Evolutionary conservation across 768 basidiomycete genomes (phyloP), one percentile per base, ranked within the genome.

Genomic region (Tulasnella sp.): DNA sequence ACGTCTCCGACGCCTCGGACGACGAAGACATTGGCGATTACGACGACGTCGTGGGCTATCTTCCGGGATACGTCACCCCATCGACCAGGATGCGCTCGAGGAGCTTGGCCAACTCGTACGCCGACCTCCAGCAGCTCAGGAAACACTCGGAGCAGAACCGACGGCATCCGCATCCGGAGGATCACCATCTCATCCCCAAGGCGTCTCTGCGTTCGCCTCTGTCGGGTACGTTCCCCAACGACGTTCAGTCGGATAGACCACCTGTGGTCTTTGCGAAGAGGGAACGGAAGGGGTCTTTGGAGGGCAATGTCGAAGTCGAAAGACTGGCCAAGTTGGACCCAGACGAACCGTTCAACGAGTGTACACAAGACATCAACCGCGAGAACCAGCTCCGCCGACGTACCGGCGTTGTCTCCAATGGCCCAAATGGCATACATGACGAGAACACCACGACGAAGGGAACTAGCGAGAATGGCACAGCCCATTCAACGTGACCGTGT

Each of bases 1-100:
- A 84, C 49, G 81, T 79, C 45, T 82, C 84, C 12, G 91, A 92
- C 63, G 86, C 89, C 25, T 89, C 92, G 36, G 69, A 69, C 41
- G 61, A 63, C 17, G 66, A 67, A 65, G 88, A 89, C 49, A 77
- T 79, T 46, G 90, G 88, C 37, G 91, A 94, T 69, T 93, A 93
- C 67, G 91, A 94, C 67, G 80, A 93, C 69, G 85, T 92, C 45
- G 76, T 90, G 46, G 78, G 81, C 8, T 74, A 82, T 60, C 69
- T 90, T 53, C 75, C 75, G 17, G 63, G 69, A 8, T 72, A 77
- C 52, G 79, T 79, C 54, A 77, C 77, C 0, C 51, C 65, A 65
- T 57, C 61, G 62, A 65, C 49, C 51, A 59, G 61, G 68, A 36
- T 62, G 66, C 62, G 77, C 63, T 68, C 72, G 25, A 77, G 77